These are phyloP conservation scores for Epichloe elymi DNA, from an alignment of 2,329 filamentous ascomycete genomes.

Conservation along the genomic window DNA sequence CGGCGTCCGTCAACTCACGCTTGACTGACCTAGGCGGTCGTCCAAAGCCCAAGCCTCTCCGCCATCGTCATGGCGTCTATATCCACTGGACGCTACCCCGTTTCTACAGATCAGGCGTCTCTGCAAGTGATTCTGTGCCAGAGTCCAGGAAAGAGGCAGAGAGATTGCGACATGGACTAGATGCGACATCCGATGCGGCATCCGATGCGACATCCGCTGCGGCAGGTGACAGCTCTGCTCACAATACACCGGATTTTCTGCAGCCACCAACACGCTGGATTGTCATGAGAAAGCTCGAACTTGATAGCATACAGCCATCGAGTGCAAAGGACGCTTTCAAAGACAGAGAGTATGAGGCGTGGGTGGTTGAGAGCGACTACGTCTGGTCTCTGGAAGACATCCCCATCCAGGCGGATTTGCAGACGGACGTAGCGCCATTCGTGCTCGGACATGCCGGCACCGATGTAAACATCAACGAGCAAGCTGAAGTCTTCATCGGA, in stretches of 20 bases:
- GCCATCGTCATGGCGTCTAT: constrained; percentile 25
- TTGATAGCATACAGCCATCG: too few relatives aligned
- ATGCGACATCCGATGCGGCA: too few relatives aligned
- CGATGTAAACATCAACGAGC: constrained; percentile 14
- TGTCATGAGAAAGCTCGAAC: too few relatives aligned
- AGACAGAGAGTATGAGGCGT: constrained; percentile 10
- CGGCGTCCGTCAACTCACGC: constrained; percentile 20
- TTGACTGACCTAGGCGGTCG: constrained; percentile 17
- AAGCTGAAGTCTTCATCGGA: constrained; percentile 31
- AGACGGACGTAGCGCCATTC: constrained; percentile 27
- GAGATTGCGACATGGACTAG: too few relatives aligned
- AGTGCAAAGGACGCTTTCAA: too few relatives aligned
- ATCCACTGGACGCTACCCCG: constrained; percentile 29
- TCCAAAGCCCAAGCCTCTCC: constrained; percentile 5
- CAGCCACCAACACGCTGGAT: too few relatives aligned
- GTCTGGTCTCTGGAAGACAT: constrained; percentile 19
- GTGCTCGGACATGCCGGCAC: constrained; percentile 10
- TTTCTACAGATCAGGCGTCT: constrained; percentile 15
- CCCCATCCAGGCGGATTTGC: constrained; percentile 17
- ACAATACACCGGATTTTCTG: too few relatives aligned
- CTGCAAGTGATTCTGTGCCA: too few relatives aligned
- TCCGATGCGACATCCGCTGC: too few relatives aligned
- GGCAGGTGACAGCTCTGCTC: too few relatives aligned
- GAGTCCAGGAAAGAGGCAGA: too few relatives aligned
- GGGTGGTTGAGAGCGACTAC: constrained; percentile 28